Conservation (phyloP, 2,329 filamentous ascomycete genomes). For the Cytospora chrysosperma region DNA sequence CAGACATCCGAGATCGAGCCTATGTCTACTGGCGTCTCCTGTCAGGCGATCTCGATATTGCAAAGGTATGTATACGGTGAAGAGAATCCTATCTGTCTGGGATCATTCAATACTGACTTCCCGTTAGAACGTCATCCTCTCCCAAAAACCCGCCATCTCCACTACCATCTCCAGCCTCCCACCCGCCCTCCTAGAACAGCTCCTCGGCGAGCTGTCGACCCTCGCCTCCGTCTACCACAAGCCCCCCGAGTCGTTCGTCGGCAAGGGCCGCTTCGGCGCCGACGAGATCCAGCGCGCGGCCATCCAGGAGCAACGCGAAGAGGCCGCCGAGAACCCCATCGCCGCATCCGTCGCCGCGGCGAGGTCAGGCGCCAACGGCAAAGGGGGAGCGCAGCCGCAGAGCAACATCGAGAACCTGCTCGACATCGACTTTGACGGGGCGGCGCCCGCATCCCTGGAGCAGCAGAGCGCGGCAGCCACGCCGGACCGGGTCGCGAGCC, state of each 20-base stretch:
- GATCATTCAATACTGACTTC: not conserved
- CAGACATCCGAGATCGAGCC: conserved; percentile 92
- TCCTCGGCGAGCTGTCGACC: conserved; percentile 90
- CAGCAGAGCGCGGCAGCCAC: conserved; percentile 53
- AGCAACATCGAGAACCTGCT: conserved; percentile 91
- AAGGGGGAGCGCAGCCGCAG: conserved; percentile 50
- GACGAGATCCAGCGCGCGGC: conserved; percentile 93
- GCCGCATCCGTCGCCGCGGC: conserved; percentile 77
- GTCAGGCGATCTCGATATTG: conserved; percentile 85
- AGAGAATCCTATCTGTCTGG: not conserved
- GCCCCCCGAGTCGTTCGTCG: conserved; percentile 95
- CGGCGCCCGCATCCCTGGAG: conserved; percentile 83
- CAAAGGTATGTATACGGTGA: conserved; percentile 63
- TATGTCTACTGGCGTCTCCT: conserved; percentile 98
- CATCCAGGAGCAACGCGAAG: conserved; percentile 92
- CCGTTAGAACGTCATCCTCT: conserved; percentile 77
- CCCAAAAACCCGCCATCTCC: conserved; percentile 89
- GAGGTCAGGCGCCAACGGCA: conserved; percentile 52
- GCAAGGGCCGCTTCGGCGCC: conserved; percentile 89
- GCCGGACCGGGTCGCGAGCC: conserved; percentile 67
- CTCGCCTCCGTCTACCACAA: conserved; percentile 98
- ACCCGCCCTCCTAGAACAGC: conserved; percentile 77
- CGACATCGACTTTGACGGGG: conserved; percentile 68
- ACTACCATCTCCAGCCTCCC: conserved; percentile 92
- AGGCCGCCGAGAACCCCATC: conserved; percentile 90